Evolutionary conservation across 225 moss, liverwort and hornwort species (phyloP).

Genomic region (Sphagnum contortum): DNA sequence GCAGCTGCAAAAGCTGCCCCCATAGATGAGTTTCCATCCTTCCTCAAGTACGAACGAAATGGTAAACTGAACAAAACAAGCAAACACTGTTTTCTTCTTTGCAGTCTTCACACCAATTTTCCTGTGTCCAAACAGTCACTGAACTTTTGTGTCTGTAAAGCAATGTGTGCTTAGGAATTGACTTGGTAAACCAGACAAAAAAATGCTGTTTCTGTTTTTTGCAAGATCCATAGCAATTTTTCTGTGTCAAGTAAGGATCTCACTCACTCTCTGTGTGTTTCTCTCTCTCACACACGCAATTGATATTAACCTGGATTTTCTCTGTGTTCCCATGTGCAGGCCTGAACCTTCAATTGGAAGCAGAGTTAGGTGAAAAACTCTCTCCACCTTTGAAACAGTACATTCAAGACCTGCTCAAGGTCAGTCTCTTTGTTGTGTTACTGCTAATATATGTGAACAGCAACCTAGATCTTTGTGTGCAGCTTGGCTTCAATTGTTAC

Average conservation of each 20-base stretch:
- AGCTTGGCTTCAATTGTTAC: not conserved
- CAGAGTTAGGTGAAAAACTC: slow-evolving; percentile 60
- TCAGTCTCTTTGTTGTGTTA: slow-evolving; percentile 18
- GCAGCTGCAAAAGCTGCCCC: slow-evolving; percentile 59
- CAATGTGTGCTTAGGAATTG: not conserved
- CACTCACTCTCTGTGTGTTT: too few relatives aligned
- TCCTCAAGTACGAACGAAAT: slow-evolving; percentile 79
- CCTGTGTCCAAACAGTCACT: too few relatives aligned
- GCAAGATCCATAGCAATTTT: not conserved
- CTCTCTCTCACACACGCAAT: too few relatives aligned
- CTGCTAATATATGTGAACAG: not conserved
- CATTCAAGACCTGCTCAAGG: slow-evolving; percentile 72
- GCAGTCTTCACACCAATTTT: too few relatives aligned
- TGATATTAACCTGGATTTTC: too few relatives aligned
- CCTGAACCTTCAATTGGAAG: slow-evolving; percentile 50
- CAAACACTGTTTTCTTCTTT: not conserved
- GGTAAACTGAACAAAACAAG: slow-evolving; percentile 28
- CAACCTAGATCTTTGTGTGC: not conserved
- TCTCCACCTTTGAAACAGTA: slow-evolving; percentile 50
- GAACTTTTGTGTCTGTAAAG: not conserved
- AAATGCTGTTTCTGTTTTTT: too few relatives aligned
- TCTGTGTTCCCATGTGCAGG: slow-evolving; percentile 25
- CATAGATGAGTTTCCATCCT: slow-evolving; percentile 73
- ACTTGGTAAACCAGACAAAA: too few relatives aligned
- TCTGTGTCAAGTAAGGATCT: not conserved